Conservation (phyloP, 2,329 filamentous ascomycete species). For the Ramularia endophylla region DNA sequence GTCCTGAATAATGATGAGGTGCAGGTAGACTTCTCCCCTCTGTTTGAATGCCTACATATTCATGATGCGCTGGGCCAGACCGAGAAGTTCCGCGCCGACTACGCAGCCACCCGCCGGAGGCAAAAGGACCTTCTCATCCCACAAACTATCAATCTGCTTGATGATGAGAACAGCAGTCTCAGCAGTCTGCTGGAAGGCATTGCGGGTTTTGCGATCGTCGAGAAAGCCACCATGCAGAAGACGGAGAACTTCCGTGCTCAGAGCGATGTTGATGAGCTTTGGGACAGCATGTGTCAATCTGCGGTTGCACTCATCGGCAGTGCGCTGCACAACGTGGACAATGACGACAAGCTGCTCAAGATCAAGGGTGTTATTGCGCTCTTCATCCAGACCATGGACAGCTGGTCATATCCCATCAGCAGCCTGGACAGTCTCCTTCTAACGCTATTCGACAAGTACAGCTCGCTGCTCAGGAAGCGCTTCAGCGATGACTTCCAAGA, state of each 20-base stretch:
- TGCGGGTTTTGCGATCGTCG: slow-evolving; percentile 92
- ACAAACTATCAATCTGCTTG: slow-evolving; percentile 64
- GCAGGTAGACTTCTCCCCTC: slow-evolving; percentile 86
- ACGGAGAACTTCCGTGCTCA: slow-evolving; percentile 74
- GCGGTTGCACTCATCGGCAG: slow-evolving; percentile 77
- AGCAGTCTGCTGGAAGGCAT: slow-evolving; percentile 90
- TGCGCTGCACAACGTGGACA: slow-evolving; percentile 71
- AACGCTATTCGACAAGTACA: slow-evolving; percentile 90
- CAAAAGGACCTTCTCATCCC: slow-evolving; percentile 91
- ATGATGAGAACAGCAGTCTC: slow-evolving; percentile 79
- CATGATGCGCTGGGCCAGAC: slow-evolving; percentile 89
- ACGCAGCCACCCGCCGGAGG: slow-evolving; percentile 80
- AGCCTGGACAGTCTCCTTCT: slow-evolving; percentile 79
- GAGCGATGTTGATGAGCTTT: slow-evolving; percentile 93
- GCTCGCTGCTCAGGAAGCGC: slow-evolving; percentile 78
- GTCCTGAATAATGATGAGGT: slow-evolving; percentile 92
- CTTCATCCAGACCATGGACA: slow-evolving; percentile 98
- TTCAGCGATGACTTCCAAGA: slow-evolving; percentile 97
- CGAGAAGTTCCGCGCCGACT: slow-evolving; percentile 85
- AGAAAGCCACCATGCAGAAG: slow-evolving; percentile 85
- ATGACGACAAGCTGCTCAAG: slow-evolving; percentile 85
- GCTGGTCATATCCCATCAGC: slow-evolving; percentile 82
- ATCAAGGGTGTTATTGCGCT: slow-evolving; percentile 89
- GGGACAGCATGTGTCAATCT: slow-evolving; percentile 95
- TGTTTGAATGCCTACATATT: slow-evolving; percentile 94